phyloP scores from a whole-genome alignment of 768 basidiomycete genomes.

The Kwoniella mangroviensis region DNA sequence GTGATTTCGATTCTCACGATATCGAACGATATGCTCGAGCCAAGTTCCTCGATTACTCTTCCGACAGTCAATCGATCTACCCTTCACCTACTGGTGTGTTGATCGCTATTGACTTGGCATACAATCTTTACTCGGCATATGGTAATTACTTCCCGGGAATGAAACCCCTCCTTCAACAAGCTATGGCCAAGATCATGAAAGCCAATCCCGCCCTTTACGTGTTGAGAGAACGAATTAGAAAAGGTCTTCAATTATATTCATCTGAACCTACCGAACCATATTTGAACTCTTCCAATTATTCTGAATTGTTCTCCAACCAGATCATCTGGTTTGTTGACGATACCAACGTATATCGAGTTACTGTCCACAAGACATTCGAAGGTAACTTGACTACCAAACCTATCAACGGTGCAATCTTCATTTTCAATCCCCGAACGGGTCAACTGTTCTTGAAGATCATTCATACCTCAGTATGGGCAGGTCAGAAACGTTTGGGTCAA shows the following conservation, averaged over 20 bases:
- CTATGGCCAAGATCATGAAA: constrained; percentile 99
- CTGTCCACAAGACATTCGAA: constrained; percentile 96
- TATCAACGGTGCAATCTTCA: constrained; percentile 90
- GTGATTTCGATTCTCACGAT: constrained; percentile 98
- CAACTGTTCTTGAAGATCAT: constrained; percentile 99
- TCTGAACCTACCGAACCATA: constrained; percentile 99
- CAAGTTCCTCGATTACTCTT: constrained; percentile 92
- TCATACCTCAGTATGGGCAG: constrained; percentile 99
- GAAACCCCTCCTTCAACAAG: constrained; percentile 96
- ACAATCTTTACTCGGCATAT: constrained; percentile 97
- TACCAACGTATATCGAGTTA: constrained; percentile 92
- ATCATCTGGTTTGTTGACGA: constrained; percentile 99
- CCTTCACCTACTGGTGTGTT: constrained; percentile 98
- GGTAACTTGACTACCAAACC: constrained; percentile 99
- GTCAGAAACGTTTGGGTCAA: constrained; percentile 99
- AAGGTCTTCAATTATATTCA: constrained; percentile 96
- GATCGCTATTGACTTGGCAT: constrained; percentile 98
- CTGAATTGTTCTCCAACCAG: constrained; percentile 95
- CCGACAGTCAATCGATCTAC: constrained; percentile 97
- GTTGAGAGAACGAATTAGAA: constrained; percentile 95
- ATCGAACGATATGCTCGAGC: constrained; percentile 98
- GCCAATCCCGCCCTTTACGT: constrained; percentile 98
- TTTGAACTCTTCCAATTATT: constrained; percentile 90
- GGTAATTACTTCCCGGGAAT: constrained; percentile 99
- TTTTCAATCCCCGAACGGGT: constrained; percentile 98